Evolutionary conservation across 2,329 filamentous ascomycete genomes (phyloP).

Genomic region (Plectosphaerella sp.): DNA sequence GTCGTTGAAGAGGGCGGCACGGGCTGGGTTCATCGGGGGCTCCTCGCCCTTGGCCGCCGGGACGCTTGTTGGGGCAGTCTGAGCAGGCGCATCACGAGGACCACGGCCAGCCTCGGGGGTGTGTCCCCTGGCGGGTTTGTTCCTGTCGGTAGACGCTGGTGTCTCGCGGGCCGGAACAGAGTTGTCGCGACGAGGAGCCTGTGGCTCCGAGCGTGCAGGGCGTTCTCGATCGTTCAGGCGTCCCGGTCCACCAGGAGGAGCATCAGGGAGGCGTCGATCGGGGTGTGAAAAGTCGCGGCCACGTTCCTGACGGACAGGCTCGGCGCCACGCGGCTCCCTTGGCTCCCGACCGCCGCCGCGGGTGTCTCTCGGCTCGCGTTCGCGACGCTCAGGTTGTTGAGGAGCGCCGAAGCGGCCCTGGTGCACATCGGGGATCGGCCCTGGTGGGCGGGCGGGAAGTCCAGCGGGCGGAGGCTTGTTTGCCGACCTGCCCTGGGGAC

Average conservation of each 20-base stretch:
- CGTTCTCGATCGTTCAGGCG: slow-evolving; percentile 35
- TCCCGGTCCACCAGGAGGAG: slow-evolving; percentile 25
- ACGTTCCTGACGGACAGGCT: slow-evolving; percentile 34
- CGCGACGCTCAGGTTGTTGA: slow-evolving; percentile 15
- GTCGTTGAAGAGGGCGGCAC: slow-evolving; percentile 42
- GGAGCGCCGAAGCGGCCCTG: slow-evolving; percentile 35
- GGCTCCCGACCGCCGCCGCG: slow-evolving; percentile 22
- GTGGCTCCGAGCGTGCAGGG: slow-evolving; percentile 18
- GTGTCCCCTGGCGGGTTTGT: slow-evolving; percentile 17
- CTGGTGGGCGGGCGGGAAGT: slow-evolving; percentile 55
- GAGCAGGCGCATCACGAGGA: slow-evolving; percentile 15
- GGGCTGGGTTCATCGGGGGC: slow-evolving; percentile 50
- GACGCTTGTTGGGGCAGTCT: slow-evolving; percentile 11
- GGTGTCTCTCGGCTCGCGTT: slow-evolving; percentile 19
- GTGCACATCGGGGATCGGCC: slow-evolving; percentile 44
- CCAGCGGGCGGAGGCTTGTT: slow-evolving; percentile 23
- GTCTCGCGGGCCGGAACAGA: slow-evolving; percentile 32
- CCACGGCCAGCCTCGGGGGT: slow-evolving; percentile 17
- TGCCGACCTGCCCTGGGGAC: slow-evolving; percentile 2
- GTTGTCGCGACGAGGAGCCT: slow-evolving; percentile 31
- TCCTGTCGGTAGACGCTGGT: slow-evolving; percentile 26
- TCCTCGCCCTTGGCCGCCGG: slow-evolving; percentile 30
- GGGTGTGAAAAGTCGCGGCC: slow-evolving; percentile 32
- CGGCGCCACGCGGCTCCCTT: slow-evolving; percentile 30
- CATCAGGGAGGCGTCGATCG: slow-evolving; percentile 39